phyloP scores from a whole-genome alignment of 768 basidiomycete species.

The Psilocybe azurescens region DNA sequence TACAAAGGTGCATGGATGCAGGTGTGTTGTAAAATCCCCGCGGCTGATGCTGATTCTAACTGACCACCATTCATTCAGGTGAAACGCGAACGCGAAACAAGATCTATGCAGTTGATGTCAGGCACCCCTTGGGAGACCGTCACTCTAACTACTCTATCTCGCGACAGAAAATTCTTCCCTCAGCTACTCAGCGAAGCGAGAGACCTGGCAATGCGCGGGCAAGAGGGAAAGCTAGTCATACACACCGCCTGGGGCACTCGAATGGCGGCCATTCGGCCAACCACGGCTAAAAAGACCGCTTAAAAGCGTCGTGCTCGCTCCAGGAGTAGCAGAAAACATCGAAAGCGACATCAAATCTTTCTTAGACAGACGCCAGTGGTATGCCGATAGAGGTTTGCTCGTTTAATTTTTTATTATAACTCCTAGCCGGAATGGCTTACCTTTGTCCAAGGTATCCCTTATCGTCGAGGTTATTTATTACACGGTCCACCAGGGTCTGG shows the following conservation, averaged over 20 bases:
- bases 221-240: constrained; percentile 94
- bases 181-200: constrained; percentile 86
- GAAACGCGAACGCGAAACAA: constrained; percentile 92
- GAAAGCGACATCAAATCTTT: constrained; percentile 83
- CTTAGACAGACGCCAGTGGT: constrained; percentile 87
- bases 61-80: constrained; percentile 53
- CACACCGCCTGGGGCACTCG: constrained; percentile 96
- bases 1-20: constrained; percentile 96
- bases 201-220: constrained; percentile 80
- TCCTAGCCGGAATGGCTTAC: neutral
- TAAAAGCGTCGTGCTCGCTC: constrained; percentile 85
- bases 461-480: constrained; percentile 92
- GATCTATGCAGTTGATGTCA: constrained; percentile 89
- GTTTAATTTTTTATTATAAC: constrained; percentile 39
- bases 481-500: constrained; percentile 98
- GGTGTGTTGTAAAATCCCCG: constrained; percentile 43
- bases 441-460: constrained; percentile 84
- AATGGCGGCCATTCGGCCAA: constrained; percentile 95
- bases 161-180: constrained; percentile 84
- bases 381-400: constrained; percentile 87
- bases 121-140: constrained; percentile 98
- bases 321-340: constrained; percentile 86
- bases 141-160: constrained; percentile 89
- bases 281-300: constrained; percentile 87
- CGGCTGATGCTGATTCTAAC: neutral